A percentile compares a stretch with the other conserved stretches of the same genome.
phyloP scores from a whole-genome alignment of 768 basidiomycete genomes.

The Naganishia friedmannii region DNA sequence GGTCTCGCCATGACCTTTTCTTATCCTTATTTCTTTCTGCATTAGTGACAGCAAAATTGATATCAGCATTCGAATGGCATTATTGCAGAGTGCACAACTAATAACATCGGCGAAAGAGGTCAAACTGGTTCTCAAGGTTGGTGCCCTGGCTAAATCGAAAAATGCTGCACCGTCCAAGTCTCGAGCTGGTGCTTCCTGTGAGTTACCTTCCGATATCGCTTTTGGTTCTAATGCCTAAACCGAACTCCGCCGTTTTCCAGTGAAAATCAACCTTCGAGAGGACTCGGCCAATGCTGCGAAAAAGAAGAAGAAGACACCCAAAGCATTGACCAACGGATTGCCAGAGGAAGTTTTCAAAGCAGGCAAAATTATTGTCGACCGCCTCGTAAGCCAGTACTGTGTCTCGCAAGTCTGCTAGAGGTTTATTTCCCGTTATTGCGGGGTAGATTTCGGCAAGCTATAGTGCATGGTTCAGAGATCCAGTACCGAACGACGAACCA shows the following conservation, averaged over 20 bases:
- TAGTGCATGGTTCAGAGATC: slow-evolving; percentile 22
- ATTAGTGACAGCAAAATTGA: slow-evolving; percentile 23
- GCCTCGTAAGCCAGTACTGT: slow-evolving; percentile 54
- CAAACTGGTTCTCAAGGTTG: slow-evolving; percentile 31
- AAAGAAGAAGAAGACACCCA: slow-evolving; percentile 59
- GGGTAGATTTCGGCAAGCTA: slow-evolving; percentile 11
- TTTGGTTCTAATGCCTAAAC: neutral
- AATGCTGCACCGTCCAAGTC: slow-evolving; percentile 2
- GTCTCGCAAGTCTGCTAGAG: neutral
- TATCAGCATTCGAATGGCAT: slow-evolving; percentile 12
- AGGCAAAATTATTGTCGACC: slow-evolving; percentile 73
- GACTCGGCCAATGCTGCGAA: slow-evolving; percentile 35
- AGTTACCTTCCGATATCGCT: neutral
- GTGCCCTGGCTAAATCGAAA: slow-evolving; percentile 3
- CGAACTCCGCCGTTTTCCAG: slow-evolving; percentile 29
- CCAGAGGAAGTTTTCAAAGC: slow-evolving; percentile 69
- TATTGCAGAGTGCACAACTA: slow-evolving; percentile 19
- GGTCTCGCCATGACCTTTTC: neutral
- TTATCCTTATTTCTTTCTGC: neutral
- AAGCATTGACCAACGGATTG: slow-evolving; percentile 76
- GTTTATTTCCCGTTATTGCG: neutral
- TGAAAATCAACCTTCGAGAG: slow-evolving; percentile 32
- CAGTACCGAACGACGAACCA: slow-evolving; percentile 25
- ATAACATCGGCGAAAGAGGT: slow-evolving; percentile 30
- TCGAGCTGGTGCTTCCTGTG: slow-evolving; percentile 21